Base-by-base conservation (phyloP, 202 grass and related monocot species). In the Alloteropsis angusta region DNA sequence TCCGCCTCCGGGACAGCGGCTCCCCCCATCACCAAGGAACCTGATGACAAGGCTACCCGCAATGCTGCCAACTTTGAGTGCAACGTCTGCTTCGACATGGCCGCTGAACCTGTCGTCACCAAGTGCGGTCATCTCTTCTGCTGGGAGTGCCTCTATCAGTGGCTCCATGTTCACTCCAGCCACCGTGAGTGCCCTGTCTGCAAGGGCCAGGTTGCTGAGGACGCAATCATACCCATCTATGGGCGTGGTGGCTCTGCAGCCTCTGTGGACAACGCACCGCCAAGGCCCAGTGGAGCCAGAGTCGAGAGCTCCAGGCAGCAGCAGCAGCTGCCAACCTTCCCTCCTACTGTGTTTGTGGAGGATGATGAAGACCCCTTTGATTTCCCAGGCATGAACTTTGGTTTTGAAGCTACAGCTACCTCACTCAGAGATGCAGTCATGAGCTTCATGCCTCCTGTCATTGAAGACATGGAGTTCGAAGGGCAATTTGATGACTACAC, bases 91-190 rank as follows among this genome's bases (percentile, higher is more conserved):
- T 93, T 93, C 6, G 93, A 97, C 32, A 88, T 93, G 86, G 93
- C 93, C 0, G 83, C 47, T 0, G 90, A 97, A 35, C 93, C 93
- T 3, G 90, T 97, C 14, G 93, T 97, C 77, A 97, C 90, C 60
- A 87, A 75, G 43, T 97, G 93, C 2, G 93, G 93, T 9, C 93
- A 97, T 83, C 85, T 97, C 71, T 97, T 93, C 74, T 97, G 93
- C 75, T 97, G 93, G 93, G 81, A 85, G 21, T 97, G 93, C 75
- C 88, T 97, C 49, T 93, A 97, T 26, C 90, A 93, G 62, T 97
- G 93, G 93, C 81, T 97, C 45, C 90, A 97, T 32, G 65, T 93
- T 37, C 93, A 97, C 65, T 91, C 90, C 7, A 50, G 87, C 56
- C 86, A 93, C 68, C 88, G 85, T 18, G 90, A 93, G 62, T 97